Percentiles rank a stretch among this genome's conserved stretches.
Evolutionary conservation across 75 land plant species (phyloP).

Genomic region (Pseudotsuga menziesii): DNA sequence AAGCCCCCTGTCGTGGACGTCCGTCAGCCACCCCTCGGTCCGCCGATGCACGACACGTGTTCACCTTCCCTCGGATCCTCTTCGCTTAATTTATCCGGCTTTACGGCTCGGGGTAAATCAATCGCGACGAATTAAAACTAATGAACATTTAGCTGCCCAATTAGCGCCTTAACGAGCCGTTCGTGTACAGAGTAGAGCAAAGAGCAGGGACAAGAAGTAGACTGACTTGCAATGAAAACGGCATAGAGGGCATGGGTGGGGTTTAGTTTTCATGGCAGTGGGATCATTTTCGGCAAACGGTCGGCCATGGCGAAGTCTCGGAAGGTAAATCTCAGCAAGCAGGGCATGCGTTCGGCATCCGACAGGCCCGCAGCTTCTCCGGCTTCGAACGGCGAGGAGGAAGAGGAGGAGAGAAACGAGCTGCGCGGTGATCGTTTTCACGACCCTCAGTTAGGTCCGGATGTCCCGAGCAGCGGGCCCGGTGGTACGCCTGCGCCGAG

Average conservation of each 20-base stretch:
- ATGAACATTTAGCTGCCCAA: neutral
- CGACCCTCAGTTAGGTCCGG: too few species aligned
- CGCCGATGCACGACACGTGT: neutral
- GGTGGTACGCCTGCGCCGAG: conserved; percentile 26
- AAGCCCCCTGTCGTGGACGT: conserved; percentile 3
- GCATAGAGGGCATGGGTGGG: neutral
- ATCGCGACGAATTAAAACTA: neutral
- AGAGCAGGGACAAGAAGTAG: neutral
- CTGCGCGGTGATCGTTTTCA: too few species aligned
- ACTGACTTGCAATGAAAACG: neutral
- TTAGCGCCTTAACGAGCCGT: neutral
- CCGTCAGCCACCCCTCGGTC: neutral
- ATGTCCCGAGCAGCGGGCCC: too few species aligned
- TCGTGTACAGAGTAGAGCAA: neutral
- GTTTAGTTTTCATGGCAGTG: neutral
- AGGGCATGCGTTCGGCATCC: neutral
- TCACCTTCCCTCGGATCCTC: neutral
- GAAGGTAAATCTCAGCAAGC: neutral
- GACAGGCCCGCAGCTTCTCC: neutral
- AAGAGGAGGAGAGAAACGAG: too few species aligned
- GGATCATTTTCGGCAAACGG: neutral
- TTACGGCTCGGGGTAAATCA: neutral
- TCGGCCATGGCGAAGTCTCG: conserved; percentile 3
- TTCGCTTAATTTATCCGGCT: neutral
- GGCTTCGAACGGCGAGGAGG: too few species aligned